A percentile compares a stretch with the other conserved stretches of the same genome.
phyloP scores from a whole-genome alignment of 495 filamentous ascomycete species.

The Halenospora varia region DNA sequence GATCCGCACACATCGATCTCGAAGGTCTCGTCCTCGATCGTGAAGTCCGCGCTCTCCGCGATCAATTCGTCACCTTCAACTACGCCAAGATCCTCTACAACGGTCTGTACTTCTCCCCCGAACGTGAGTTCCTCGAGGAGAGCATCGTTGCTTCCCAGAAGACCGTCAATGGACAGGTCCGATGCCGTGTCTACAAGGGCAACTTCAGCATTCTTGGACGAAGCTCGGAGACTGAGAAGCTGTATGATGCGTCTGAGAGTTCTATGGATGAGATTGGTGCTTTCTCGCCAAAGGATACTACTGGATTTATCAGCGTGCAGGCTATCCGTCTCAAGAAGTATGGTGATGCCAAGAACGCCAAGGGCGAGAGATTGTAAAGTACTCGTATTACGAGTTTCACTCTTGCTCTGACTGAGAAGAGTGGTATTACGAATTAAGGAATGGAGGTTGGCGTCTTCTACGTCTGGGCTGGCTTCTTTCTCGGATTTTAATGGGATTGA shows the following conservation, averaged over 20 bases:
- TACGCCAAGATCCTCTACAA: slow-evolving; percentile 78
- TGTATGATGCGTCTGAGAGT: slow-evolving; percentile 76
- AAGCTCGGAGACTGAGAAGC: slow-evolving; percentile 71
- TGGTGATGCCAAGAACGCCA: slow-evolving; percentile 33
- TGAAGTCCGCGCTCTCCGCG: slow-evolving; percentile 79
- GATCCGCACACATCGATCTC: slow-evolving; percentile 74
- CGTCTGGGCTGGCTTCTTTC: no score
- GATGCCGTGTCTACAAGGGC: slow-evolving; percentile 75
- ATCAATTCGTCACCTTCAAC: slow-evolving; percentile 74
- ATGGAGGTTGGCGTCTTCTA: no score
- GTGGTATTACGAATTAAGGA: no score
- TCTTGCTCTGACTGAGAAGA: no score
- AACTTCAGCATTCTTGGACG: slow-evolving; percentile 69
- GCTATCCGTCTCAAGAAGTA: slow-evolving; percentile 91
- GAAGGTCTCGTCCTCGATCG: slow-evolving; percentile 84
- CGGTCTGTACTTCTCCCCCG: slow-evolving; percentile 76
- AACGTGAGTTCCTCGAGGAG: slow-evolving; percentile 66
- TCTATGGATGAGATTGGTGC: slow-evolving; percentile 86
- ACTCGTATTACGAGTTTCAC: no score
- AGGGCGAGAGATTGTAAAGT: background rate
- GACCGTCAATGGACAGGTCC: slow-evolving; percentile 65
- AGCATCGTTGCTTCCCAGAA: slow-evolving; percentile 67
- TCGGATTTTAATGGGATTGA: background rate
- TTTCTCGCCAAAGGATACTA: slow-evolving; percentile 69
- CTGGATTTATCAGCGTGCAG: slow-evolving; percentile 78